Evolutionary conservation across 2,329 filamentous ascomycete species (phyloP).

Genomic region (Colletotrichum viniferum): DNA sequence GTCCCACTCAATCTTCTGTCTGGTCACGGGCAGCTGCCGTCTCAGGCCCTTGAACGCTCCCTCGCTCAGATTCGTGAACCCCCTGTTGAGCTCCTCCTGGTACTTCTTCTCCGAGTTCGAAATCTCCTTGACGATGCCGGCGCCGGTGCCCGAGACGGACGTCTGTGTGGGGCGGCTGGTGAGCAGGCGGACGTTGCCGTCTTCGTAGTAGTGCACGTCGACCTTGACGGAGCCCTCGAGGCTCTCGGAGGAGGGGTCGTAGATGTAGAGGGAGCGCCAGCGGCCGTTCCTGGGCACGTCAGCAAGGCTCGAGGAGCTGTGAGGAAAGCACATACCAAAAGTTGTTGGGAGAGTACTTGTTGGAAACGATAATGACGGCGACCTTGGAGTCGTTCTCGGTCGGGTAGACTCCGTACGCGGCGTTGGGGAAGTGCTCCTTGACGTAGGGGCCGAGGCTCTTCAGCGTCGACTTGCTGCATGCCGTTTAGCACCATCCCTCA

Average conservation of each 20-base stretch:
- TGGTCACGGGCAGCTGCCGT: conserved; percentile 91
- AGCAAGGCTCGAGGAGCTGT: conserved; percentile 10
- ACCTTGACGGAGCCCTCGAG: conserved; percentile 86
- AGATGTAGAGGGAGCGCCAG: conserved; percentile 89
- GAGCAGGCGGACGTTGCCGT: conserved; percentile 92
- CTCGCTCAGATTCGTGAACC: conserved; percentile 87
- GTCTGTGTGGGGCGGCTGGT: conserved; percentile 79
- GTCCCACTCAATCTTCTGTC: conserved; percentile 99
- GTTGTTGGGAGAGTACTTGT: conserved; percentile 98
- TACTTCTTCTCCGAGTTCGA: conserved; percentile 85
- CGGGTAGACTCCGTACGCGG: conserved; percentile 82
- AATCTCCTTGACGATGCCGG: conserved; percentile 78
- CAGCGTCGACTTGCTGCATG: conserved; percentile 76
- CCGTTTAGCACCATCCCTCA: conserved; percentile 21
- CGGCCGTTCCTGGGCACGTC: conserved; percentile 78
- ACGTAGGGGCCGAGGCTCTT: conserved; percentile 79
- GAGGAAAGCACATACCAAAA: conserved; percentile 72
- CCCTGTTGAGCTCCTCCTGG: conserved; percentile 92
- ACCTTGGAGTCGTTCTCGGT: conserved; percentile 76
- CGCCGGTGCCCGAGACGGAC: conserved; percentile 65
- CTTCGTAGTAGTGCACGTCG: conserved; percentile 99
- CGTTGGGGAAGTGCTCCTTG: conserved; percentile 85
- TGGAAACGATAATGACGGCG: conserved; percentile 85
- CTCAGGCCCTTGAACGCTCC: conserved; percentile 93
- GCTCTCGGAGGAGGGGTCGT: conserved; percentile 69